These are phyloP conservation scores for Malassezia cuniculi DNA, from an alignment of 1,284 basidiomycete species.

Conservation along the genomic window DNA sequence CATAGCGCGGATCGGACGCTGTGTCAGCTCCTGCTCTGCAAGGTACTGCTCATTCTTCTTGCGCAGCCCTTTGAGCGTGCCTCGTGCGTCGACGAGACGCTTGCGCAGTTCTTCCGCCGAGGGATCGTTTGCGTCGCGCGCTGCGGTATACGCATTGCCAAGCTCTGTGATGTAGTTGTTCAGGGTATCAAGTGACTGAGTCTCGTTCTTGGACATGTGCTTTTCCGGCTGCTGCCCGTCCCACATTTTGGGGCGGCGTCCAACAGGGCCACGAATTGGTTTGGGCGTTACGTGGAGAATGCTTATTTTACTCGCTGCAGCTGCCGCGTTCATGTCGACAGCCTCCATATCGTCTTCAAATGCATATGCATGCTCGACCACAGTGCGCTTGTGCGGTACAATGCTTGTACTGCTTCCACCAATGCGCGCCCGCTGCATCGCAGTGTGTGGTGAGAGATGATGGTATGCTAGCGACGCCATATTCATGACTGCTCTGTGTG, in stretches of 20 bases:
- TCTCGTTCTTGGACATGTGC: constrained; percentile 6
- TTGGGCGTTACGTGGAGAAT: constrained; percentile 7
- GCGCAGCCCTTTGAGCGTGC: constrained; percentile 8
- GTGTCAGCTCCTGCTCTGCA: not conserved
- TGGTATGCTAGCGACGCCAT: constrained; percentile 33
- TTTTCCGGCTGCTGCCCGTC: constrained; percentile 15
- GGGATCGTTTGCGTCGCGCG: constrained; percentile 1
- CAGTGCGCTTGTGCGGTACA: not conserved
- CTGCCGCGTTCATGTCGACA: too few relatives aligned
- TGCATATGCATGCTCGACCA: not conserved
- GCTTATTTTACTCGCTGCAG: not conserved
- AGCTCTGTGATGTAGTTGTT: constrained; percentile 1
- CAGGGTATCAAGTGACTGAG: not conserved
- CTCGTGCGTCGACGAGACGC: constrained; percentile 3
- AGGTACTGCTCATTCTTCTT: not conserved
- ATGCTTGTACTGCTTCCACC: constrained; percentile 6
- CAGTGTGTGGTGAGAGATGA: constrained; percentile 36
- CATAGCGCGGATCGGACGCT: constrained; percentile 1
- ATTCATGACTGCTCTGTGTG: constrained; percentile 21
- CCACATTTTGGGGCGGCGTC: constrained; percentile 4
- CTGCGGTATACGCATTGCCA: not conserved
- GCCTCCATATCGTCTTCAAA: not conserved
- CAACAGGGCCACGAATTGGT: constrained; percentile 11
- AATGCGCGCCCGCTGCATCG: constrained; percentile 22
- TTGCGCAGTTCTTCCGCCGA: not conserved